These are phyloP conservation scores for Bryum argenteum DNA, from an alignment of 225 moss, liverwort and hornwort genomes.

Conservation along the genomic window DNA sequence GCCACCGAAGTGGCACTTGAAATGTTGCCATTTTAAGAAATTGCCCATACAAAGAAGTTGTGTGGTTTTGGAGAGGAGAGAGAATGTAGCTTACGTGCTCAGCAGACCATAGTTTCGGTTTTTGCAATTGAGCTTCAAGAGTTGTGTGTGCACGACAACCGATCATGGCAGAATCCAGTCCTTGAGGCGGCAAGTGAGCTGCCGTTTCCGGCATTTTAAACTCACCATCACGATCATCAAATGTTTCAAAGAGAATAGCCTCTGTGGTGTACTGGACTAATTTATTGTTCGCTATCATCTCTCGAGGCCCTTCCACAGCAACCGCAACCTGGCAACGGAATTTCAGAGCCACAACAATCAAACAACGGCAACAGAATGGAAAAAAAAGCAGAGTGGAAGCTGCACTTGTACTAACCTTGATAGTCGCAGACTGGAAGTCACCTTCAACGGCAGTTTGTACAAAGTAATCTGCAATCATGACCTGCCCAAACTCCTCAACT, in stretches of 20 bases:
- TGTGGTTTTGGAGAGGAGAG: background rate
- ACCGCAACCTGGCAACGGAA: conserved; percentile 65
- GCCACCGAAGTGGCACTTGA: no score
- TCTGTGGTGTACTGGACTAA: conserved; percentile 62
- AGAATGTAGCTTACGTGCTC: conserved; percentile 61
- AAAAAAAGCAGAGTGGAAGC: conserved; percentile 10
- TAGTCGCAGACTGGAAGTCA: conserved; percentile 60
- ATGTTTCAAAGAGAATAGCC: conserved; percentile 67
- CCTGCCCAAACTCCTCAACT: conserved; percentile 44
- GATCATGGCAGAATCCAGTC: conserved; percentile 64
- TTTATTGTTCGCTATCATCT: conserved; percentile 54
- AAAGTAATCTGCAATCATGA: conserved; percentile 95
- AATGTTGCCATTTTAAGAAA: no score
- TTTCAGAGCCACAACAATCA: conserved; percentile 1
- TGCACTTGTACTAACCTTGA: conserved; percentile 54
- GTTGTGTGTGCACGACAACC: conserved; percentile 67
- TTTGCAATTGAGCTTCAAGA: conserved; percentile 51
- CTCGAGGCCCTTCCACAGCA: conserved; percentile 83
- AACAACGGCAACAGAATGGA: conserved; percentile 8
- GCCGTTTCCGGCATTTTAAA: conserved; percentile 57
- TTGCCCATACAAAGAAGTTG: background rate
- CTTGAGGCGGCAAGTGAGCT: conserved; percentile 50
- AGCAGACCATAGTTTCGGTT: conserved; percentile 90
- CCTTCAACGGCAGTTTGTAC: conserved; percentile 59
- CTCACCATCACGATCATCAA: conserved; percentile 35